Base-by-base conservation (phyloP, 805 yeast species). In the Wickerhamiella parazyma region DNA sequence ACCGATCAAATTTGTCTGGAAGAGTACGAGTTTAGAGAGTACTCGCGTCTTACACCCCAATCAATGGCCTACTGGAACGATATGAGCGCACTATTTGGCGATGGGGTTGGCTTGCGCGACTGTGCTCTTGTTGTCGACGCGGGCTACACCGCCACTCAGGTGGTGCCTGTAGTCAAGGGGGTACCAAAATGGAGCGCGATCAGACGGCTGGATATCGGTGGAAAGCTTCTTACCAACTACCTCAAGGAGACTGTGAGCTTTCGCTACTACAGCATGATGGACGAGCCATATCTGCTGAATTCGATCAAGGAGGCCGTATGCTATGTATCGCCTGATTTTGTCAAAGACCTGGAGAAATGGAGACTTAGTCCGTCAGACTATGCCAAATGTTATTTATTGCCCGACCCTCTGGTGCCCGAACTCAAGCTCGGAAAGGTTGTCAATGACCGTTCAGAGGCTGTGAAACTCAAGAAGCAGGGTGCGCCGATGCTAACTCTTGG, bases 1-100 rank as follows among this genome's bases (percentile, higher is more conserved):
- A 80, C 84, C 12, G 97, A 91, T 58, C 95, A 86, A 62, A 80
- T 91, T 0, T 72, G 91, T 0, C 89, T 93, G 63, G 99, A 91
- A 60, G 97, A 91, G 56, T 91, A 79, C 56, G 94, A 84, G 3
- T 81, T 91, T 55, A 69, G 69, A 11, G 71, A 75, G 25, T 71
- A 82, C 47, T 80, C 77, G 49, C 68, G 94, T 46, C 72, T 82
- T 18, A 73, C 81, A 0, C 69, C 65, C 0, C 57, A 53, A 1
- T 48, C 56, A 8, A 45, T 57, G 45, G 69, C 75, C 2, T 86
- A 87, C 2, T 82, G 85, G 77, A 66, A 69, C 41, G 62, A 63
- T 38, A 52, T 60, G 42, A 60, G 56, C 21, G 31, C 45, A 0
- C 43, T 64, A 16, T 58, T 60, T 46, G 55, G 52, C 4, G 51